Percentiles rank a stretch among this genome's conserved stretches.
Conservation (phyloP, 176 grass and related monocot species). For the Carex myosuroides region DNA sequence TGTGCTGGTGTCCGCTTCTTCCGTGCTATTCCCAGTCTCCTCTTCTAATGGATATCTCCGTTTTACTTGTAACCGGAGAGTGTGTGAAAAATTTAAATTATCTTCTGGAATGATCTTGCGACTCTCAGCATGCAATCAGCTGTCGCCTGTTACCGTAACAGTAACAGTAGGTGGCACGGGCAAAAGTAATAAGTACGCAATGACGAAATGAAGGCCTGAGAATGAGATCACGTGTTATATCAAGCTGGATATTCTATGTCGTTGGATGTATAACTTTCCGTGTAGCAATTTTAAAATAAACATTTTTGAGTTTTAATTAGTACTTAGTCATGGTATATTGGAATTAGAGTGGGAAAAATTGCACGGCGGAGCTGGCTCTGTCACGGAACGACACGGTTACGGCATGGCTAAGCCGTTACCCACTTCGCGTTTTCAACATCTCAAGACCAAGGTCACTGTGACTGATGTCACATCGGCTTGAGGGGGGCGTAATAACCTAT, state of each 20-base stretch:
- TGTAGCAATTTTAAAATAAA: neutral
- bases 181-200: neutral
- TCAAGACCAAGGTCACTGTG: too few relatives aligned
- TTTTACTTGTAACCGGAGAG: neutral
- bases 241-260: neutral
- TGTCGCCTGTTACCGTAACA: neutral
- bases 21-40: neutral
- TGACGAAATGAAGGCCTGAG: neutral
- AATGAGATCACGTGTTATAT: neutral
- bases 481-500: too few relatives aligned
- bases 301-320: too few relatives aligned
- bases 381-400: too few relatives aligned
- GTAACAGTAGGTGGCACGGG: neutral
- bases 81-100: too few relatives aligned
- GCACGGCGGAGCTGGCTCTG: too few relatives aligned
- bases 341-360: too few relatives aligned
- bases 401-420: too few relatives aligned
- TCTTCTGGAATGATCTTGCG: neutral
- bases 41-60: neutral
- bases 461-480: too few relatives aligned
- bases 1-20: neutral
- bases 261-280: neutral
- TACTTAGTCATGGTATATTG: too few relatives aligned
- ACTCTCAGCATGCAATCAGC: neutral
- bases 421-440: too few relatives aligned